phyloP scores from a whole-genome alignment of 805 yeast genomes.

The Barnettozyma siamensis region DNA sequence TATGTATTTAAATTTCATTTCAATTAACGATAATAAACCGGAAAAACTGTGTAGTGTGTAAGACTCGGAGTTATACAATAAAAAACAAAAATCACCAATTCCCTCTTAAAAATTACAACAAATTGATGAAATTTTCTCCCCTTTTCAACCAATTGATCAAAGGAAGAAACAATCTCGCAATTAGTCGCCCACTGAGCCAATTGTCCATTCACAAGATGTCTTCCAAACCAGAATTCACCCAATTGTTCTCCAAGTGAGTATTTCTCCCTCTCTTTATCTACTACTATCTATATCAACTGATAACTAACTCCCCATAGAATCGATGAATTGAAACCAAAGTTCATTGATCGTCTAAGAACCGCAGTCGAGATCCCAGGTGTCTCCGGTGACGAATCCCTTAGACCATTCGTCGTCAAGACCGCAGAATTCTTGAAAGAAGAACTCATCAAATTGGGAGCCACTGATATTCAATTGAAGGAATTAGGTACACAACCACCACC shows the following conservation, averaged over 20 bases:
- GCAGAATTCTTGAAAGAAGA: slow-evolving; percentile 74
- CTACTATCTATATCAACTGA: too few species aligned
- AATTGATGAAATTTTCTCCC: slow-evolving; percentile 1
- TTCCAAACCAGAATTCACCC: slow-evolving; percentile 9
- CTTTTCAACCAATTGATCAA: not conserved
- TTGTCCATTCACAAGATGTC: slow-evolving; percentile 4
- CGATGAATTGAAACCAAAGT: slow-evolving; percentile 68
- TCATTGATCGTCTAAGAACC: slow-evolving; percentile 62
- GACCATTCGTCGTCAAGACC: slow-evolving; percentile 88
- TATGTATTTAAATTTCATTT: too few species aligned
- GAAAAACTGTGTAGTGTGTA: not conserved
- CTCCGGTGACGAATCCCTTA: slow-evolving; percentile 80
- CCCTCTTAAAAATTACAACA: not conserved
- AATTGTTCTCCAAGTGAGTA: slow-evolving; percentile 13
- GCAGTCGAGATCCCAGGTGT: slow-evolving; percentile 97
- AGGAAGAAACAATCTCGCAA: not conserved
- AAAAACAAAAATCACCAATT: not conserved
- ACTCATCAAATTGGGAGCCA: slow-evolving; percentile 67
- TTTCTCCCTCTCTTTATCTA: too few species aligned
- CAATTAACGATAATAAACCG: too few species aligned
- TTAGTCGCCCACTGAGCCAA: not conserved
- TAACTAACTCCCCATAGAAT: too few species aligned
- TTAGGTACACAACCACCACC: slow-evolving; percentile 93
- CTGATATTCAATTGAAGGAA: slow-evolving; percentile 74
- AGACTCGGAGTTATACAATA: not conserved